Evolutionary conservation across 2,329 filamentous ascomycete species (phyloP), one percentile per base, ranked within the genome.

Genomic region (Camptophora hylomeconis): DNA sequence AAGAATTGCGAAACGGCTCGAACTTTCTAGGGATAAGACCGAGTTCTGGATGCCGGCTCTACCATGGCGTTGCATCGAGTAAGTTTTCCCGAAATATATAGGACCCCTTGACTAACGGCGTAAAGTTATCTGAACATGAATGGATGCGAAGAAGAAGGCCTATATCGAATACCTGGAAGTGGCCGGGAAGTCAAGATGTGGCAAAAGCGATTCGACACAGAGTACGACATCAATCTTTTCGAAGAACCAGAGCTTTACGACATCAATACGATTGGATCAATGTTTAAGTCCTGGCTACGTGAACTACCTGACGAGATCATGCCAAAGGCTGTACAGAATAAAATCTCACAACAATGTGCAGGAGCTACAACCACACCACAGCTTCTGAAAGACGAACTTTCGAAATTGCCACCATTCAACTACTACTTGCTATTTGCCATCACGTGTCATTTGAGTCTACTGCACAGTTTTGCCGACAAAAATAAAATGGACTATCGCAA

Each of bases 401-500:
- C 87, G 2, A 86, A 82, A 44, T 67, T 95, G n/a, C 81, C 87
- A 5, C 87, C 87, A 0, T 94, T 89, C 64, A 92, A 94, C 58
- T 95, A 95, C 58, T 94, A 95, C 50, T 76, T 95, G 9, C 73
- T 95, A 5, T 95, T 95, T 52, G 87, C 87, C 45, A 93, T 94
- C 45, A 95, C 87, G 18, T 94, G 87, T 55, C 87, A 95, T 47
- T 74, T 95, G 26, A 93, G 84, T 45, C 69, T 94, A 15, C 68
- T 95, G 7, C 75, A 93, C 44, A 84, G 82, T 1, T 87, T 92
- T 53, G 80, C 84, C 14, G 82, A 92, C 40, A 86, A 87, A 62
- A 95, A 94, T 68, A 93, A 92, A 61, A 95, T 95, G 87, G 83
- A 92, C 50, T 93, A 87, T 51, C 75, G 82, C 49, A 94, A 94